Percentiles rank a stretch among this genome's conserved stretches.
phyloP scores from a whole-genome alignment of 2,329 filamentous ascomycete genomes.

The Talaromyces verruculosus region DNA sequence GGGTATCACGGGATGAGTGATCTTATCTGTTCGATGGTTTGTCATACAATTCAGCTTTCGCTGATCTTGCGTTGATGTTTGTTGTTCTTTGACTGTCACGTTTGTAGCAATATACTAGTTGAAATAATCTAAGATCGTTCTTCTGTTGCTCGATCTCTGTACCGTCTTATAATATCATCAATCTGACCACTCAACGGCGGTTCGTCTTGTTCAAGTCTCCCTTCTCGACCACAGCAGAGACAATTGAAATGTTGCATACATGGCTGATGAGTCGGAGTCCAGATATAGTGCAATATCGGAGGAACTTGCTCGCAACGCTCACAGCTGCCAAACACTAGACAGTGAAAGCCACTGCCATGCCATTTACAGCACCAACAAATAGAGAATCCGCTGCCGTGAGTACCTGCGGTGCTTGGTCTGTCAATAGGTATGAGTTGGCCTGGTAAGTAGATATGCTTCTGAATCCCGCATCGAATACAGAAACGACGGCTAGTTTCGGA shows the following conservation, averaged over 20 bases:
- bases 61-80: not conserved
- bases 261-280: conserved; percentile 14
- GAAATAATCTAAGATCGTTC: not conserved
- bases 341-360: conserved; percentile 7
- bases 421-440: conserved; percentile 15
- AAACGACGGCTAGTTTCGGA: conserved; percentile 16
- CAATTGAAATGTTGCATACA: conserved; percentile 17
- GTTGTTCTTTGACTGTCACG: not conserved
- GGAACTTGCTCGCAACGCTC: conserved; percentile 3
- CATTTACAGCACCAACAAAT: conserved; percentile 20
- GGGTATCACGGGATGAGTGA: conserved; percentile 17
- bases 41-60: not conserved
- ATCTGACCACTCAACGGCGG: conserved; percentile 15
- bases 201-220: not conserved
- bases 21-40: not conserved
- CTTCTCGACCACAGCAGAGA: conserved; percentile 10
- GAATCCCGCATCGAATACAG: conserved; percentile 20
- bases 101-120: not conserved
- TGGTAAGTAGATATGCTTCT: conserved; percentile 16
- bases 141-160: not conserved
- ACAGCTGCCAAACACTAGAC: conserved; percentile 17
- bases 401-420: not conserved
- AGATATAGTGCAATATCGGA: conserved; percentile 18
- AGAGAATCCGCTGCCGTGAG: not conserved
- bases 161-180: conserved; percentile 16